A percentile compares a stretch with the other conserved stretches of the same genome.
Conservation (phyloP, 2,329 filamentous ascomycete species). For the Diaporthe sp. region DNA sequence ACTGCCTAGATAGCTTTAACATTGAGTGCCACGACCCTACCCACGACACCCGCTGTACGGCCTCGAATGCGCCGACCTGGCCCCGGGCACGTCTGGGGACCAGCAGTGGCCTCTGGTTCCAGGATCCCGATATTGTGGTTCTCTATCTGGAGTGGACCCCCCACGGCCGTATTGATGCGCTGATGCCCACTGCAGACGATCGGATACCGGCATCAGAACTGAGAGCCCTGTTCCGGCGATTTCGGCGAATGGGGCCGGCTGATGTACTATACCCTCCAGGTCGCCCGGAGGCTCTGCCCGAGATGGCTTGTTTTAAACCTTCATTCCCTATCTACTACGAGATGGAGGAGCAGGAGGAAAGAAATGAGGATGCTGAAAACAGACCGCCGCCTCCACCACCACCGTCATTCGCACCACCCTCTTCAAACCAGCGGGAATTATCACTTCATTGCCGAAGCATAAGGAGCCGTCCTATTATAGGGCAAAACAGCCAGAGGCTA, state of each 20-base stretch:
- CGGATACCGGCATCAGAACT: slow-evolving; percentile 42
- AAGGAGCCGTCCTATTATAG: not conserved
- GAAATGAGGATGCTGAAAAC: not conserved
- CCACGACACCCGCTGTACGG: slow-evolving; percentile 43
- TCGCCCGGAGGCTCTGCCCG: slow-evolving; percentile 40
- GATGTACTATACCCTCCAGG: slow-evolving; percentile 40
- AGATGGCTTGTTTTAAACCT: slow-evolving; percentile 44
- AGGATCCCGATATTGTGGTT: slow-evolving; percentile 30
- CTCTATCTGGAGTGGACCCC: slow-evolving; percentile 44
- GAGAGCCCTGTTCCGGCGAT: slow-evolving; percentile 42
- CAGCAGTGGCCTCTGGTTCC: accelerated
- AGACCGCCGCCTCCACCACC: not conserved
- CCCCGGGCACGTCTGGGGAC: slow-evolving; percentile 43
- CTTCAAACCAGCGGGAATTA: not conserved
- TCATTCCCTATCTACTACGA: slow-evolving; percentile 42
- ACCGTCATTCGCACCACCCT: not conserved
- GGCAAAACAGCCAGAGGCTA: slow-evolving; percentile 20
- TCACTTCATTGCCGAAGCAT: not conserved
- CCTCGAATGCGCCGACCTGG: slow-evolving; percentile 41
- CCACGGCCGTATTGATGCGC: slow-evolving; percentile 42
- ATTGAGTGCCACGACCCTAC: slow-evolving; percentile 42
- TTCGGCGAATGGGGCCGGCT: slow-evolving; percentile 43
- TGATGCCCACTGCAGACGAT: slow-evolving; percentile 40
- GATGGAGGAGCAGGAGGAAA: slow-evolving; percentile 30
- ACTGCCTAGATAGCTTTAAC: slow-evolving; percentile 42